Percentiles rank a stretch among this genome's conserved stretches.
Evolutionary conservation across 2,329 filamentous ascomycete genomes (phyloP).

Genomic region (Fusarium sp.): DNA sequence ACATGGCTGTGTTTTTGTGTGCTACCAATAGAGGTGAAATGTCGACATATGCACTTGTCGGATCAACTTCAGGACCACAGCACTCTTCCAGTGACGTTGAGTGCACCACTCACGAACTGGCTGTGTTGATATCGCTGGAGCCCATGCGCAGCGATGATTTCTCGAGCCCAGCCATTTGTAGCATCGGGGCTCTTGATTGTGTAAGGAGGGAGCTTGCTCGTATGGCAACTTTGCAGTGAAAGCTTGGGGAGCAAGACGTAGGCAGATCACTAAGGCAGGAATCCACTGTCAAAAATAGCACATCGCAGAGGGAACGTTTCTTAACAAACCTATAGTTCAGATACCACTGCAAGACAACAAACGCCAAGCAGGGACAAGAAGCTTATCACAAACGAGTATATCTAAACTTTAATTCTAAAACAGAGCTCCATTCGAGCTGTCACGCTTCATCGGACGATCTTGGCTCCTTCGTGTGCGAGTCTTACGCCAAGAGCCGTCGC

Average conservation of each 20-base stretch:
- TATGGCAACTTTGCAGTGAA: background rate
- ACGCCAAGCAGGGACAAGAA: background rate
- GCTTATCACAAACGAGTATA: background rate
- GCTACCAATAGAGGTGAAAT: background rate
- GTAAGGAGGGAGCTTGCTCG: background rate
- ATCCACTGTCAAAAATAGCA: background rate
- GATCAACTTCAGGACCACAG: background rate
- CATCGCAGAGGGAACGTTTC: background rate
- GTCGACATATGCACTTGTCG: background rate
- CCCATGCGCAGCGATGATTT: background rate
- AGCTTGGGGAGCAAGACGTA: background rate
- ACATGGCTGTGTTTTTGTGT: background rate
- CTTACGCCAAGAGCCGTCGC: background rate
- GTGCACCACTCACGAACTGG: background rate
- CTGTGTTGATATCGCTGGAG: background rate
- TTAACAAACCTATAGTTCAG: background rate
- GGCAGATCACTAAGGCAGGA: background rate
- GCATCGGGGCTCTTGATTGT: background rate
- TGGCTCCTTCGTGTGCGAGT: background rate
- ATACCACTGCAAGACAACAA: background rate
- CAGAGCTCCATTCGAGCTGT: background rate
- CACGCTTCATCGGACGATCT: background rate
- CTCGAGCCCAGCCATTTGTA: background rate
- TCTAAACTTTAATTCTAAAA: background rate
- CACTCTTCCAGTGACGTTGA: background rate